These are phyloP conservation scores for Podaxis pistillaris DNA, from an alignment of 768 basidiomycete genomes.

Conservation along the genomic window DNA sequence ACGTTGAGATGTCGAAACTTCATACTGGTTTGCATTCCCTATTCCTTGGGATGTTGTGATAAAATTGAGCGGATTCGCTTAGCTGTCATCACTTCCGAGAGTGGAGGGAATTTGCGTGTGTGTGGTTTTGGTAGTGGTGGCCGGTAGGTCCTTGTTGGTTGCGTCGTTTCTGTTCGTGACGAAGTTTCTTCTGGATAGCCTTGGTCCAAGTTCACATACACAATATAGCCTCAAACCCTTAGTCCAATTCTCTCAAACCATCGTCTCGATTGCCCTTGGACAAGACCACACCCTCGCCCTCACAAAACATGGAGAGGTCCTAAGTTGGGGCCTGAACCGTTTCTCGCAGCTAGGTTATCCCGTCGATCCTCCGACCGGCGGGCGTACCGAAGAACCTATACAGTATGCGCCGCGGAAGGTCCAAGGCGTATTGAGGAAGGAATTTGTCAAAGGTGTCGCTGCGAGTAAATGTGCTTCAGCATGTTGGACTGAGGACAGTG, in stretches of 20 bases:
- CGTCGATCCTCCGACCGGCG: conserved; percentile 52
- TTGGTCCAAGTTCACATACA: conserved; percentile 76
- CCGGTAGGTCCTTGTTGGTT: conserved; percentile 44
- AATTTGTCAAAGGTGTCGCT: conserved; percentile 76
- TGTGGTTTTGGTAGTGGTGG: conserved; percentile 92
- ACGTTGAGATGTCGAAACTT: conserved; percentile 81
- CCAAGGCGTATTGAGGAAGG: conserved; percentile 71
- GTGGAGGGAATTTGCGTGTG: conserved; percentile 67
- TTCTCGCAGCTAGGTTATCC: conserved; percentile 88
- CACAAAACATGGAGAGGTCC: conserved; percentile 77
- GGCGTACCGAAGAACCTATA: conserved; percentile 64
- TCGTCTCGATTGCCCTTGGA: conserved; percentile 75
- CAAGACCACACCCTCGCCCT: conserved; percentile 94
- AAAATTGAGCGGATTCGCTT: conserved; percentile 21
- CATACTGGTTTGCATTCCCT: conserved; percentile 64
- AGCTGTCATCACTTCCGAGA: conserved; percentile 71
- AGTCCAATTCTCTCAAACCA: conserved; percentile 50
- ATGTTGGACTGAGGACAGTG: conserved; percentile 74
- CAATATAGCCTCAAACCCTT: conserved; percentile 71
- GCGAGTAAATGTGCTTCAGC: conserved; percentile 86
- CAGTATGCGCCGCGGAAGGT: conserved; percentile 79
- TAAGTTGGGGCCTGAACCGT: conserved; percentile 89
- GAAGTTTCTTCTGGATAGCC: conserved; percentile 34
- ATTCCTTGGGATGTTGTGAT: neutral
- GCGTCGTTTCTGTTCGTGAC: neutral